Percentiles rank a stretch among this genome's conserved stretches.
Evolutionary conservation across 2,329 filamentous ascomycete genomes (phyloP).

Genomic region (Dactylellina sp.): DNA sequence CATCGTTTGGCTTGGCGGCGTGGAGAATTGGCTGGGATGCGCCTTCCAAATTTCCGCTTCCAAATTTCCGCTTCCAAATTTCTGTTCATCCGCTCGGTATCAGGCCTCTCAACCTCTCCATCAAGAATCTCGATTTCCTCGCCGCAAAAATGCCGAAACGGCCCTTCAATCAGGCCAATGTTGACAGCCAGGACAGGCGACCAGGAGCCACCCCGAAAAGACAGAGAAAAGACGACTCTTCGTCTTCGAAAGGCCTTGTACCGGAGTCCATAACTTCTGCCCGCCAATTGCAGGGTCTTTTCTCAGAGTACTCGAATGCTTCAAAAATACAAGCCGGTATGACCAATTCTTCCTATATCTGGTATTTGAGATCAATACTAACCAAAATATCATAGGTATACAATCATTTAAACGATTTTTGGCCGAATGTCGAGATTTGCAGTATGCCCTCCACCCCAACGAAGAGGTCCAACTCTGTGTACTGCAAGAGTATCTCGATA

Average conservation of each 20-base stretch:
- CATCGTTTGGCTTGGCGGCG: conserved; percentile 50
- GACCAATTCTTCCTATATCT: neutral
- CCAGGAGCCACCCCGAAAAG: conserved; percentile 35
- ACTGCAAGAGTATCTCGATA: conserved; percentile 76
- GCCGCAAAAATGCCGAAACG: conserved; percentile 42
- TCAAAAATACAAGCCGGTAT: conserved; percentile 43
- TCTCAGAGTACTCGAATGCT: conserved; percentile 52
- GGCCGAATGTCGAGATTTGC: conserved; percentile 51
- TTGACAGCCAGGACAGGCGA: conserved; percentile 48
- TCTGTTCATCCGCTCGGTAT: conserved; percentile 8
- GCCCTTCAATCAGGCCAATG: conserved; percentile 54
- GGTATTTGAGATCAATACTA: neutral
- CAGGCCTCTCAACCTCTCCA: conserved; percentile 3
- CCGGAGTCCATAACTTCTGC: conserved; percentile 40
- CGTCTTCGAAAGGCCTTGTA: conserved; percentile 30
- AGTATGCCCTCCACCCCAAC: conserved; percentile 44
- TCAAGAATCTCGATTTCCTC: neutral
- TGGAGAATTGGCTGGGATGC: conserved; percentile 3
- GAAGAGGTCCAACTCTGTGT: conserved; percentile 66
- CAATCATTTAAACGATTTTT: conserved; percentile 59
- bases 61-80: neutral
- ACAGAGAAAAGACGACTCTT: conserved; percentile 45
- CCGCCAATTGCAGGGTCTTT: conserved; percentile 47
- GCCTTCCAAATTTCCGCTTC: conserved; percentile 15
- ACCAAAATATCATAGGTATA: conserved; percentile 45